phyloP scores from a whole-genome alignment of 768 basidiomycete genomes.

The Crassisporium funariophilum region DNA sequence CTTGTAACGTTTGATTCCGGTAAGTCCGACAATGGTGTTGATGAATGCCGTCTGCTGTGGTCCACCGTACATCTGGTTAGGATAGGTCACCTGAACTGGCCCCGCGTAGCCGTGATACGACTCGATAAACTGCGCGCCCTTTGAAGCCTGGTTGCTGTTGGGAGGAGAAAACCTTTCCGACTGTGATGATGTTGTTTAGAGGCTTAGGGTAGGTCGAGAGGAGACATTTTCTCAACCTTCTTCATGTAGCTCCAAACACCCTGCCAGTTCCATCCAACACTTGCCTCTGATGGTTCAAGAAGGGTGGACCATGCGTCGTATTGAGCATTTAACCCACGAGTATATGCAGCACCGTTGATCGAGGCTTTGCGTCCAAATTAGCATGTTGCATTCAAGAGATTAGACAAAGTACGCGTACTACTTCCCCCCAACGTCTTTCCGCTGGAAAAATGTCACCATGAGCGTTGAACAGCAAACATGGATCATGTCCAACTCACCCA shows the following conservation, averaged over 20 bases:
- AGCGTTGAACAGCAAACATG: too few species aligned
- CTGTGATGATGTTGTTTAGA: too few species aligned
- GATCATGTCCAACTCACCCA: slow-evolving; percentile 32
- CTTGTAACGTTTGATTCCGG: slow-evolving; percentile 47
- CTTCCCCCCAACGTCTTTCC: slow-evolving; percentile 51
- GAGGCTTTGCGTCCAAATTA: slow-evolving; percentile 30
- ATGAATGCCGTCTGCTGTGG: slow-evolving; percentile 53
- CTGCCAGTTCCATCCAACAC: slow-evolving; percentile 50
- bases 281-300: slow-evolving; percentile 40
- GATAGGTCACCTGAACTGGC: slow-evolving; percentile 56
- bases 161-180: slow-evolving; percentile 53
- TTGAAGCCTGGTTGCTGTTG: slow-evolving; percentile 43
- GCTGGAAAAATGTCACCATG: too few species aligned
- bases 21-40: slow-evolving; percentile 45
- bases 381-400: not conserved
- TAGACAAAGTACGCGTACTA: slow-evolving; percentile 27
- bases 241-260: slow-evolving; percentile 48
- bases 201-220: too few species aligned
- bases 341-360: slow-evolving; percentile 51
- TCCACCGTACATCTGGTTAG: slow-evolving; percentile 56
- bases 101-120: slow-evolving; percentile 55
- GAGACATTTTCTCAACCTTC: too few species aligned
- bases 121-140: slow-evolving; percentile 47
- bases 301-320: slow-evolving; percentile 45
- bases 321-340: slow-evolving; percentile 44